Base-by-base conservation (phyloP, 495 filamentous ascomycete genomes). In the Glonium stellatum region DNA sequence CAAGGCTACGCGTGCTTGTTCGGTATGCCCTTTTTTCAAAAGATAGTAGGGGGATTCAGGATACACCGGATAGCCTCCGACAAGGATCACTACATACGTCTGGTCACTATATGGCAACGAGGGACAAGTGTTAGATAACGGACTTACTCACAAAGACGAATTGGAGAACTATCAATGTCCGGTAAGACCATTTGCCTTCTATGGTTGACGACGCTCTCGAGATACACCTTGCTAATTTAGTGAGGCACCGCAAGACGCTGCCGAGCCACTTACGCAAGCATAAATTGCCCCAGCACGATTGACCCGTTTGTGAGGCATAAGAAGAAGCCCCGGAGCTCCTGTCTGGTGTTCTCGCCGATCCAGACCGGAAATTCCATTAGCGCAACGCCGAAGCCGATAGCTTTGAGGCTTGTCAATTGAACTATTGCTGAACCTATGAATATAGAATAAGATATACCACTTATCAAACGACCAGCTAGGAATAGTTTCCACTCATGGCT, bases 311-410 rank as follows among this genome's bases (percentile, higher is more conserved):
- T 27, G 13, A 51, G 25, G 48, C 48, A 51, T 6, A 51, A 15
- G 48, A 25, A 55, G 25, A 55, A 37, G 3, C 53, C 53, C 8
- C 53, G 23, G 1, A 55, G 27, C 31, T 55, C 53, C 5, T n/a
- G 25, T 25, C 53, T 25, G 53, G 18, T 31, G 31, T 55, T 55
- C 27, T 55, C 53, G 18, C 53, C 53, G 19, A 55, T 55, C 53
- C 25, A 55, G 15, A 55, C 37, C 18, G 53, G 53, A 18, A 25
- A 55, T 18, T 37, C 37, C 4, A 37, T 5, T 6, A 36, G 22
- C 19, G 22, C 53, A 42, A 39, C 6, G 31, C 31, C 31, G 22
- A 36, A 55, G 15, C 53, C 53, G 48, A 51, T 51, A 25, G 53
- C 53, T 31, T 39, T 3, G 18, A 44, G 39, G 13, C 3, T 4